Percentiles rank a stretch among this genome's conserved stretches.
These are phyloP conservation scores for Cryptosporidium bovis DNA, from an alignment of 169 alveolate species.

Conservation along the genomic window DNA sequence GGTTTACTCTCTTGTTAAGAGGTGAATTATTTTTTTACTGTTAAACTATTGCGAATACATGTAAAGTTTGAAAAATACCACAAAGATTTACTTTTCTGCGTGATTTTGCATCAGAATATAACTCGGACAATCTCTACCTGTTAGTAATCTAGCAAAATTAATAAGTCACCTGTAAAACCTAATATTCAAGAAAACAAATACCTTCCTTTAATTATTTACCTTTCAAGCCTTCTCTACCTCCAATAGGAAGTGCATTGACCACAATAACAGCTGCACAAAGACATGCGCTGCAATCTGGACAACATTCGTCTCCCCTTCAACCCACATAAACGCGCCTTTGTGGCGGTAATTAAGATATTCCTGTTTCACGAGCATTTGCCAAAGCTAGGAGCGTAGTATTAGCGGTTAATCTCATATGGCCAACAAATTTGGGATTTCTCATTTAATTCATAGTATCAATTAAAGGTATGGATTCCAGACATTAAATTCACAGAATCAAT, in stretches of 20 bases:
- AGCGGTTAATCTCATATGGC: neutral
- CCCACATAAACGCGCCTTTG: constrained; percentile 57
- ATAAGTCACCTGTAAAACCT: constrained; percentile 49
- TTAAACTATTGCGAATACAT: no score
- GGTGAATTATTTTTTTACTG: no score
- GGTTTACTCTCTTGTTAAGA: no score
- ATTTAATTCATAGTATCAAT: neutral
- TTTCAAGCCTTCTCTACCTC: constrained; percentile 13
- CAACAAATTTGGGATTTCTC: neutral
- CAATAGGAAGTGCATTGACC: constrained; percentile 75
- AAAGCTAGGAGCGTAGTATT: neutral
- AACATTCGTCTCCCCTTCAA: constrained; percentile 73
- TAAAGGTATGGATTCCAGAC: constrained; percentile 46
- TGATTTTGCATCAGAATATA: constrained; percentile 19
- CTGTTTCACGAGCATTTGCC: constrained; percentile 1
- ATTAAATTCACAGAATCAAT: constrained; percentile 50
- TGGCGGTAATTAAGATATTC: constrained; percentile 68
- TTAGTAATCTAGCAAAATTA: neutral
- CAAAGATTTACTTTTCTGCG: neutral
- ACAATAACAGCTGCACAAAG: constrained; percentile 75
- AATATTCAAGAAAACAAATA: constrained; percentile 1
- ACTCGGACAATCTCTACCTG: constrained; percentile 25
- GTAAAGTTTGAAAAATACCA: no score
- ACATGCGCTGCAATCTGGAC: constrained; percentile 78
- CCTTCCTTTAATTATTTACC: constrained; percentile 4